Evolutionary conservation across 148 eudicot genomes (phyloP), one percentile per base, ranked within the genome.

Genomic region (Chenopodium suecicum): DNA sequence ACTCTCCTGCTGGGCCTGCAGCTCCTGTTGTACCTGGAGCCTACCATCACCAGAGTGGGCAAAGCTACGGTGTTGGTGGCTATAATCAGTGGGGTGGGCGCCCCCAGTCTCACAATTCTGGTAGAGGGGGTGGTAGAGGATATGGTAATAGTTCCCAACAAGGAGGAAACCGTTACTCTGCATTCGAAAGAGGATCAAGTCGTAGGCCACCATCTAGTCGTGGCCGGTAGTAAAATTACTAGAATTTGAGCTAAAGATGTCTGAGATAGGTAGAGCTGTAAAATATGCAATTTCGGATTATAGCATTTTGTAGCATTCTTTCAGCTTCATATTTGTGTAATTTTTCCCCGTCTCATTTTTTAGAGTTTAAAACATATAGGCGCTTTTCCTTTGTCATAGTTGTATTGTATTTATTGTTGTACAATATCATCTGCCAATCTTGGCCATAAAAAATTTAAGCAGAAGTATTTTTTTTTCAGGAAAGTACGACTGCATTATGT

Each of bases 101-200:
- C 23, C 87, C 93, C 37, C 89, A 77, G 56, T 86, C 68, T 20
- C 84, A 79, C 66, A 87, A 81, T 66, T 82, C 47, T 70, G 87
- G 83, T 46, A 71, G 94, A 83, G 93, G 88, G 20, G 83, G 41
- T 70, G 87, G 83, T 46, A 71, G 94, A 83, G 93, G 88, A 23
- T 83, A 85, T 25, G 78, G 85, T 73, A 41, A 25, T 82, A n/a
- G 37, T 52, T 80, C 92, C 4, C 90, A 85, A 77, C 92, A 80
- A 13, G 79, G 83, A 12, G 89, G 91, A 16, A 92, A 91, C 75
- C 91, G 87, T 32, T 94, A 80, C 78, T 79, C 90, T 1, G 86
- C 94, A 34, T 85, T 92, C 78, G 82, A 83, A 70, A 79, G 92
- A 77, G 92, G 95, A 37, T 50, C 86, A 27, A 81, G 50, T 80